Evolutionary conservation across 176 grass and related monocot species (phyloP), one percentile per base, ranked within the genome.

Genomic region (Ampelocalamus luodianensis): DNA sequence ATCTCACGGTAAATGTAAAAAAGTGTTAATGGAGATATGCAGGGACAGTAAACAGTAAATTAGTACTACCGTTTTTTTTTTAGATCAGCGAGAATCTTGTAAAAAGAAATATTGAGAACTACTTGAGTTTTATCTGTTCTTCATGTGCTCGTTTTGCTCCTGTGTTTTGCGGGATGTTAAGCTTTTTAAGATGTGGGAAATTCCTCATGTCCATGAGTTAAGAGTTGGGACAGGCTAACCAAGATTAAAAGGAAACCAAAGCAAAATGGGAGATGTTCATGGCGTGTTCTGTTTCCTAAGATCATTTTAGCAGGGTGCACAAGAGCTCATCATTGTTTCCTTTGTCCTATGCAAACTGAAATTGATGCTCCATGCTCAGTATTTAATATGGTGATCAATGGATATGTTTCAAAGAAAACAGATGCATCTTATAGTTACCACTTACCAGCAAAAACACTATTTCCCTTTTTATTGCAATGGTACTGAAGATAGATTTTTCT

Each of bases 1-100:
- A 3, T 85, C n/a, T 42, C 42, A 44, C 40, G 36, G 74, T 77
- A 60, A 43, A 61, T 23, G 38, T 49, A 44, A 74, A 55, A 55
- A 3, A 3, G 6, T 62, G 12, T 18, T 10, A 13, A 39, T 22
- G 16, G 17, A 23, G 16, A 42, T 17, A 23, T 64, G 27, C 8
- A 3, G 44, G 22, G 26, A 36, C 15, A 65, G 17, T 65, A 65
- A 79, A 79, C 17, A 8, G 60, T 45, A 78, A 2, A 45, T 44
- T 62, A 15, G 0, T 5, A 16, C 2, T 22, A 8, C 39, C 5
- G 26, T 45, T 10, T 48, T 72, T 15, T 49, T 49, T 12, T 6
- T 16, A 48, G 24, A 73, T 32, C 14, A 73, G 24, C 11, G 1
- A 14, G 60, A 63, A 13, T 23, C 24, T 63, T 29, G 4, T 6